These are phyloP conservation scores for Penicillium egyptiacum DNA, from an alignment of 495 filamentous ascomycete genomes.

Conservation along the genomic window DNA sequence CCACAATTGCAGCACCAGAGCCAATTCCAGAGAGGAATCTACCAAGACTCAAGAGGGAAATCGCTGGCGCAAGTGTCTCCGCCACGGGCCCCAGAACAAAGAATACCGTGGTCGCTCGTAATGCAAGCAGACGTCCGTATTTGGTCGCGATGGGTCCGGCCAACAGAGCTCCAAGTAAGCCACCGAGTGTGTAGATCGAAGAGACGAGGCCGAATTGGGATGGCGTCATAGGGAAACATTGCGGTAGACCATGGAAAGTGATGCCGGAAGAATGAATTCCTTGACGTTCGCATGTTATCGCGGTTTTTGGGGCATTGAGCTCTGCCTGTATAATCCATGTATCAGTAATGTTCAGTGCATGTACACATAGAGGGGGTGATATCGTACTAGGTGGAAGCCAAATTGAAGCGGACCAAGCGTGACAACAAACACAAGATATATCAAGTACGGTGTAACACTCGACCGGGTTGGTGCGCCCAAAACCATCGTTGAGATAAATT, in stretches of 20 bases:
- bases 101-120: conserved; percentile 71
- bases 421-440: conserved; percentile 61
- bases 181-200: conserved; percentile 89
- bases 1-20: conserved; percentile 82
- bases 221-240: conserved; percentile 81
- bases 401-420: conserved; percentile 87
- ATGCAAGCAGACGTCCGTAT: conserved; percentile 69
- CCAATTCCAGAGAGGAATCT: conserved; percentile 79
- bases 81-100: conserved; percentile 74
- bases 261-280: conserved; percentile 45
- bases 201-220: conserved; percentile 77
- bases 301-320: conserved; percentile 88
- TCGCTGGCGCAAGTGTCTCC: conserved; percentile 68
- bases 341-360: background rate
- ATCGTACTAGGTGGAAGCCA: conserved; percentile 81
- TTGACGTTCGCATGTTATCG: conserved; percentile 76
- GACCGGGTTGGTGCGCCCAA: conserved; percentile 21
- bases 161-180: conserved; percentile 75
- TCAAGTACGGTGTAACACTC: conserved; percentile 59
- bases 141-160: conserved; percentile 71
- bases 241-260: conserved; percentile 48
- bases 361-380: background rate
- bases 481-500: conserved; percentile 23
- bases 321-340: conserved; percentile 62
- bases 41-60: conserved; percentile 66